Base-by-base conservation (phyloP, 495 filamentous ascomycete genomes). In the Stereocaulon alpinum region DNA sequence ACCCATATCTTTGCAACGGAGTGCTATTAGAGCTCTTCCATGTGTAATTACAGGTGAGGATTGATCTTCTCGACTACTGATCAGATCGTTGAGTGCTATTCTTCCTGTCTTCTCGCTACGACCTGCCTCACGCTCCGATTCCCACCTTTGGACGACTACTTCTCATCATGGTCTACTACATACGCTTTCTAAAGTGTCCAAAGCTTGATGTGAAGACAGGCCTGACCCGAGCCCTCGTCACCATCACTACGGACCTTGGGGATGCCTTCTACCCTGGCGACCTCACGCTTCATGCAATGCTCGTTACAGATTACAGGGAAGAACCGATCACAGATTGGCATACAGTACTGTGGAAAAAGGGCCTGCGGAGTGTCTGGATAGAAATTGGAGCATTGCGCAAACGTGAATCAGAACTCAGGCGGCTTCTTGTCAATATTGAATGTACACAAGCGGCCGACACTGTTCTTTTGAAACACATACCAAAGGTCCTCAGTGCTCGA, bases 181-280 rank as follows among this genome's bases (percentile, higher is more conserved):
- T 91, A 60, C 85, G 87, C 30, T 83, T 90, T 56, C 70, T 91
- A 40, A 87, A 90, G 52, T 73, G 83, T 1, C 84, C 87, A 0
- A 68, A 69, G 57, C 69, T 70, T 32, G 72, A 73, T 49, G 40
- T 56, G 27, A 68, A 77, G 71, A 55, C 68, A 49, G 18, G 64
- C 53, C 64, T 66, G 37, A 67, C 79, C 14, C 74, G 73, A 32
- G 74, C 84, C 37, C 68, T 89, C 22, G 74, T 96, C 56, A 90
- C 89, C 53, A 83, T 98, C 69, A 89, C 89, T 42, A 93, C 91
- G 41, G 93, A 98, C 67, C 75, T 98, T 9, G 91, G 92, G 3
- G 92, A 98, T 69, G 77, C 80, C 1, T 94, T 93, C 68, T 80
- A 91, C n/a, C 75, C 77, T 22, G 72, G 81, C n/a, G 78, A 85